phyloP scores from a whole-genome alignment of 306 rosid species.

The Acacia crassicarpa region DNA sequence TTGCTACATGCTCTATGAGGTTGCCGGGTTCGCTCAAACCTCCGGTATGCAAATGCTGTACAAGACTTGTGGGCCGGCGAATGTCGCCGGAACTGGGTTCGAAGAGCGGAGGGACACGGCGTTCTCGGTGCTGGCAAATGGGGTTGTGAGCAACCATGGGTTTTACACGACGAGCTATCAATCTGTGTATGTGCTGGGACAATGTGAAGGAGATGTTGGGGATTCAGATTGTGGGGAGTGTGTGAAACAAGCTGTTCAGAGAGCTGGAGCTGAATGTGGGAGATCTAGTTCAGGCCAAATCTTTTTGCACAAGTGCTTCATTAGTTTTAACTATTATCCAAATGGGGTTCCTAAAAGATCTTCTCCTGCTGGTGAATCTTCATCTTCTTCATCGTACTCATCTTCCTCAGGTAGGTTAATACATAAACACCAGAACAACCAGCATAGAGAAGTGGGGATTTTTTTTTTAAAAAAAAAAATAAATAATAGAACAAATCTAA shows the following conservation, averaged over 20 bases:
- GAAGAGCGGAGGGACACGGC: conserved; percentile 85
- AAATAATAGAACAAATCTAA: background rate
- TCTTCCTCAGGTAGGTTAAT: conserved; percentile 59
- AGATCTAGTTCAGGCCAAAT: conserved; percentile 81
- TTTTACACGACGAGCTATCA: conserved; percentile 77
- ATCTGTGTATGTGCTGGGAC: conserved; percentile 73
- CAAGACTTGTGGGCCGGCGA: conserved; percentile 70
- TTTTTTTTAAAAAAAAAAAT: background rate
- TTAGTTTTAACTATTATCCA: conserved; percentile 80
- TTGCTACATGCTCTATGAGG: conserved; percentile 81
- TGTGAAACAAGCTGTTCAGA: conserved; percentile 75
- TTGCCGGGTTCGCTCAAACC: conserved; percentile 72
- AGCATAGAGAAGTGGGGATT: background rate
- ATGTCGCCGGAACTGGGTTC: conserved; percentile 74
- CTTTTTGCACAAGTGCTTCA: conserved; percentile 80
- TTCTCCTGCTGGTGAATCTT: conserved; percentile 48
- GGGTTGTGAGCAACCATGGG: conserved; percentile 79
- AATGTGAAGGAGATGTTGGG: conserved; percentile 91
- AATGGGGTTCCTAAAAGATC: conserved; percentile 85
- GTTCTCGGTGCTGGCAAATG: conserved; percentile 68
- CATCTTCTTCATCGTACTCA: conserved; percentile 38
- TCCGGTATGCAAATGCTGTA: conserved; percentile 84
- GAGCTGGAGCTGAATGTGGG: conserved; percentile 88
- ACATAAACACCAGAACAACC: background rate
- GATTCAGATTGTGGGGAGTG: conserved; percentile 87